A percentile compares a stretch with the other conserved stretches of the same genome.
phyloP scores from a whole-genome alignment of 129 eudicot species.

The Solidago caesia region DNA sequence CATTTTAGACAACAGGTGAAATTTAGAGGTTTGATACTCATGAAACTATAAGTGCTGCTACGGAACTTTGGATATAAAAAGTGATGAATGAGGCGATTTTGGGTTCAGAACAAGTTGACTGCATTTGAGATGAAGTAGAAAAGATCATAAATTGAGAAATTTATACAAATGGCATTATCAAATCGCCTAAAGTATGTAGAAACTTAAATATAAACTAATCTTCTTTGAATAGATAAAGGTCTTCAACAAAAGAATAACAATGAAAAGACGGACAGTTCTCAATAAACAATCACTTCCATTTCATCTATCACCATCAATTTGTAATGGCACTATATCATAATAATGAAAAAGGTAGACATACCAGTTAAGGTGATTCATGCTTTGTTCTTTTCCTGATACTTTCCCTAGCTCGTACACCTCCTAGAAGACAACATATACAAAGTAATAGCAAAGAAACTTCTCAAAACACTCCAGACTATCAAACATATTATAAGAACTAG shows the following conservation, averaged over 20 bases:
- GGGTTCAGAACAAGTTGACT: not conserved
- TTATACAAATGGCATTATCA: not conserved
- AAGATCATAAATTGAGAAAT: not conserved
- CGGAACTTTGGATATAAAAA: not conserved
- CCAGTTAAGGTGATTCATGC: constrained; percentile 34
- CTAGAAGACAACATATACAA: constrained; percentile 23
- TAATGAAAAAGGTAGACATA: constrained; percentile 16
- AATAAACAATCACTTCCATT: no score
- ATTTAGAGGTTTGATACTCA: not conserved
- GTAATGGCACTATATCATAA: not conserved
- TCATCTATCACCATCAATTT: no score
- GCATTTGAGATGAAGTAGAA: not conserved
- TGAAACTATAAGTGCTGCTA: not conserved
- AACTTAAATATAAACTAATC: not conserved
- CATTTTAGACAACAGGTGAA: no score
- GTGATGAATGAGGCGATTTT: not conserved
- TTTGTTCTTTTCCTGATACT: constrained; percentile 23
- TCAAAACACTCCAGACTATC: not conserved
- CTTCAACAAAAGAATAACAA: not conserved
- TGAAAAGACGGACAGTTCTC: not conserved
- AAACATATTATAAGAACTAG: not conserved
- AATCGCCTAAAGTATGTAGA: not conserved
- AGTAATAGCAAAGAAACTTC: constrained; percentile 7
- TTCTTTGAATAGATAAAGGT: not conserved
- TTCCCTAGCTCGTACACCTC: constrained; percentile 31